Conservation (phyloP, 345 rosid species). For the Corymbia maculata region DNA sequence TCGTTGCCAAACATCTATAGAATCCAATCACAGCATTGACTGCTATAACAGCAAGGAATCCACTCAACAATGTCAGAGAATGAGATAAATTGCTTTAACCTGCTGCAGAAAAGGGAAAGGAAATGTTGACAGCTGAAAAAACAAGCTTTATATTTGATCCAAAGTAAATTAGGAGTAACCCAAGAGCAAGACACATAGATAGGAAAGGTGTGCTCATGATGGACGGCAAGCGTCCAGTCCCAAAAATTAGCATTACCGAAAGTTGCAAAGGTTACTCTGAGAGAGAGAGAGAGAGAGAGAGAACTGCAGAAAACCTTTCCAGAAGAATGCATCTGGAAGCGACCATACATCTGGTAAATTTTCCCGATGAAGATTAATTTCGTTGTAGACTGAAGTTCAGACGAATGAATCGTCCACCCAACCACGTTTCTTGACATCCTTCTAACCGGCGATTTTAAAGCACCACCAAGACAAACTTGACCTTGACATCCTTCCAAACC, state of each 20-base stretch:
- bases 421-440: background rate
- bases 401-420: background rate
- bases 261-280: background rate
- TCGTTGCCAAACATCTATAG: constrained; percentile 75
- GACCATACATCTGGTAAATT: background rate
- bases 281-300: background rate
- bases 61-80: constrained; percentile 62
- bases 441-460: background rate
- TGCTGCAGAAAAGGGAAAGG: constrained; percentile 10
- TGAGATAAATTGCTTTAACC: constrained; percentile 49
- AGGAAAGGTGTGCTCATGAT: background rate
- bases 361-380: background rate
- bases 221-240: background rate
- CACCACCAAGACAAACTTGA: background rate
- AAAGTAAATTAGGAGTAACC: background rate
- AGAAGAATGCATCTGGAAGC: background rate
- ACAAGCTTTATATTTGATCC: background rate
- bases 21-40: constrained; percentile 68
- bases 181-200: background rate
- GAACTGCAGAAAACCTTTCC: background rate
- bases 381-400: background rate
- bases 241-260: background rate
- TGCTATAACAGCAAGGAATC: constrained; percentile 81
- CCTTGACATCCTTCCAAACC: background rate
- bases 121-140: background rate